Evolutionary conservation across 2,329 filamentous ascomycete species (phyloP).

Genomic region (Beauveria brongniartii): DNA sequence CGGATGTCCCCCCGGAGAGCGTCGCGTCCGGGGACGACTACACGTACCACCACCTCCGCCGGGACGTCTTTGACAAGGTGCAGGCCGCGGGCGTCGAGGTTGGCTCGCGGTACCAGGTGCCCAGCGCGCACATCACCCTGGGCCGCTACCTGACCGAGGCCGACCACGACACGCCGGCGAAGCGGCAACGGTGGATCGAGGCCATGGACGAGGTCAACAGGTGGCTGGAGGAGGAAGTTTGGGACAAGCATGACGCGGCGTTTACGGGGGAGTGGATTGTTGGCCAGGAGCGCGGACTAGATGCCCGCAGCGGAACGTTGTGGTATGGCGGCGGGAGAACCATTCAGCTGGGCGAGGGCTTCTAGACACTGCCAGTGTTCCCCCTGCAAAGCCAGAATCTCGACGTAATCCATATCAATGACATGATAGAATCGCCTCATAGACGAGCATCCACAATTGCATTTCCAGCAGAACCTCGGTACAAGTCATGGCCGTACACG

Average conservation of each 20-base stretch:
- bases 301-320: slow-evolving; percentile 63
- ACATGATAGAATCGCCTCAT: neutral
- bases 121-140: slow-evolving; percentile 83
- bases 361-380: slow-evolving; percentile 28
- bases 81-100: slow-evolving; percentile 58
- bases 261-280: slow-evolving; percentile 70
- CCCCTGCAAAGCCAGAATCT: neutral
- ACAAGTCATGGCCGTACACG: neutral
- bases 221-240: slow-evolving; percentile 64
- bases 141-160: slow-evolving; percentile 65
- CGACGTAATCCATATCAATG: neutral
- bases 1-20: slow-evolving; percentile 23
- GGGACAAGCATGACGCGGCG: slow-evolving; percentile 44
- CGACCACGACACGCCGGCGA: slow-evolving; percentile 52
- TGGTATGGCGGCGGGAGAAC: slow-evolving; percentile 85
- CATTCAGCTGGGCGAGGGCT: slow-evolving; percentile 54
- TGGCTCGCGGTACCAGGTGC: slow-evolving; percentile 75
- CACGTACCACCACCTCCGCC: slow-evolving; percentile 84
- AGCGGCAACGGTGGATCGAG: slow-evolving; percentile 56
- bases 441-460: neutral
- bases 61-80: slow-evolving; percentile 62
- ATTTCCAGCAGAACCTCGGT: neutral
- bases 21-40: slow-evolving; percentile 53
- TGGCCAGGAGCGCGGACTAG: slow-evolving; percentile 76
- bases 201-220: slow-evolving; percentile 69